Evolutionary conservation across 2,329 filamentous ascomycete species (phyloP).

Genomic region (Microdochium trichocladiopsis): DNA sequence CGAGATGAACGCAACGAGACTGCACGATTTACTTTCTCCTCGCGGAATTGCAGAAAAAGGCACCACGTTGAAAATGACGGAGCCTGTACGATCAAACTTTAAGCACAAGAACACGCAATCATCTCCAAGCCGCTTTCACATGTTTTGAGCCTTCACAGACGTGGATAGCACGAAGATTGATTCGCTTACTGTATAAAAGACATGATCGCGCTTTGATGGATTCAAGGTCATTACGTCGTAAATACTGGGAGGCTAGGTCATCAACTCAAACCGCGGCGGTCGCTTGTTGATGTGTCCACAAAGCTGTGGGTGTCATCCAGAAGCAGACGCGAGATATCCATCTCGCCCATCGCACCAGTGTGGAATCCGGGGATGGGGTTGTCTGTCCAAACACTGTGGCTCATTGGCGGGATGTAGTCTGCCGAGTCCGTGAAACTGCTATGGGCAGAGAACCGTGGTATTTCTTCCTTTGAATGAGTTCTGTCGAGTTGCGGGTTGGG

Average conservation of each 20-base stretch:
- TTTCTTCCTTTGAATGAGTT: conserved; percentile 37
- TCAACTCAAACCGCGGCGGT: conserved; percentile 20
- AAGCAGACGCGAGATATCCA: conserved; percentile 55
- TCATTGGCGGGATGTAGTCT: conserved; percentile 25
- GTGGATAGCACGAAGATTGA: too few relatives aligned
- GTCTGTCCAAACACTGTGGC: conserved; percentile 38
- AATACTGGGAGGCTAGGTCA: neutral
- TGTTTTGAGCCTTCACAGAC: too few relatives aligned
- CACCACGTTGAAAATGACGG: too few relatives aligned
- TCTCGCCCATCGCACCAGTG: conserved; percentile 42
- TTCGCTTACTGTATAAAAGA: too few relatives aligned
- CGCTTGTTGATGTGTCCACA: conserved; percentile 12
- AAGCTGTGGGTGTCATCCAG: conserved; percentile 40
- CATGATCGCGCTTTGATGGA: neutral
- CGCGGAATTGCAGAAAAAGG: too few relatives aligned
- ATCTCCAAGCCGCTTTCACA: too few relatives aligned
- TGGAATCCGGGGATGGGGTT: conserved; percentile 23
- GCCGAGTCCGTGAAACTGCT: conserved; percentile 15
- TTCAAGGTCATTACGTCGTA: neutral
- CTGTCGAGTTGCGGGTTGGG: conserved; percentile 32
- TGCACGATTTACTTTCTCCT: too few relatives aligned
- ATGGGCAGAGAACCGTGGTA: conserved; percentile 16
- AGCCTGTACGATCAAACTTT: too few relatives aligned
- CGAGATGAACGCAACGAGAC: too few relatives aligned
- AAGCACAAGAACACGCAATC: too few relatives aligned